phyloP scores from a whole-genome alignment of 495 filamentous ascomycete species.

The Podospora anserina region DNA sequence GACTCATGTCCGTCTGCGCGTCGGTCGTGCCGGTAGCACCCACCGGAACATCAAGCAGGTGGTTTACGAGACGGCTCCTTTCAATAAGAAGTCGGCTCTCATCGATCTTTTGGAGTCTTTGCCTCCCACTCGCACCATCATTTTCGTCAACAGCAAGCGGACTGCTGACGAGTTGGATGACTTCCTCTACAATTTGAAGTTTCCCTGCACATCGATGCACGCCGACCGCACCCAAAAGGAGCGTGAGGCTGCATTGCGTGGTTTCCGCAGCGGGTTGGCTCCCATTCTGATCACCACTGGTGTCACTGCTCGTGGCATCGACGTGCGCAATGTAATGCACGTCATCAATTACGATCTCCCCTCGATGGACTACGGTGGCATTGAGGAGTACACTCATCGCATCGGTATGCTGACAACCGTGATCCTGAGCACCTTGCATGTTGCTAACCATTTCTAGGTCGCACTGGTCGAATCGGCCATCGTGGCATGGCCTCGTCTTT shows the following conservation, averaged over 20 bases:
- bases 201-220: slow-evolving; percentile 86
- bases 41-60: slow-evolving; percentile 78
- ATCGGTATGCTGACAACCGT: slow-evolving; percentile 60
- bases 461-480: slow-evolving; percentile 91
- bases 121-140: slow-evolving; percentile 72
- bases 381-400: slow-evolving; percentile 89
- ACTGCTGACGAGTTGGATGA: slow-evolving; percentile 81
- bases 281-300: slow-evolving; percentile 85
- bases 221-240: slow-evolving; percentile 82
- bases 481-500: slow-evolving; percentile 84
- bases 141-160: slow-evolving; percentile 82
- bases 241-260: slow-evolving; percentile 88
- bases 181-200: slow-evolving; percentile 69
- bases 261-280: slow-evolving; percentile 68
- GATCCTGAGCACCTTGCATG: not conserved
- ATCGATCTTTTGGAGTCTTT: slow-evolving; percentile 67
- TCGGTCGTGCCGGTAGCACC: slow-evolving; percentile 79
- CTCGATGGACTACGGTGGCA: slow-evolving; percentile 66
- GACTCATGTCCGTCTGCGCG: slow-evolving; percentile 70
- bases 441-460: slow-evolving; percentile 53
- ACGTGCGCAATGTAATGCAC: slow-evolving; percentile 80
- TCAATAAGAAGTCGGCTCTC: slow-evolving; percentile 65
- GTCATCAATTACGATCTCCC: slow-evolving; percentile 94
- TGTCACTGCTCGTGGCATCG: slow-evolving; percentile 83
- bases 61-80: slow-evolving; percentile 59